These are phyloP conservation scores for Penicillium sp. DNA, from an alignment of 2,329 filamentous ascomycete genomes.

Conservation along the genomic window DNA sequence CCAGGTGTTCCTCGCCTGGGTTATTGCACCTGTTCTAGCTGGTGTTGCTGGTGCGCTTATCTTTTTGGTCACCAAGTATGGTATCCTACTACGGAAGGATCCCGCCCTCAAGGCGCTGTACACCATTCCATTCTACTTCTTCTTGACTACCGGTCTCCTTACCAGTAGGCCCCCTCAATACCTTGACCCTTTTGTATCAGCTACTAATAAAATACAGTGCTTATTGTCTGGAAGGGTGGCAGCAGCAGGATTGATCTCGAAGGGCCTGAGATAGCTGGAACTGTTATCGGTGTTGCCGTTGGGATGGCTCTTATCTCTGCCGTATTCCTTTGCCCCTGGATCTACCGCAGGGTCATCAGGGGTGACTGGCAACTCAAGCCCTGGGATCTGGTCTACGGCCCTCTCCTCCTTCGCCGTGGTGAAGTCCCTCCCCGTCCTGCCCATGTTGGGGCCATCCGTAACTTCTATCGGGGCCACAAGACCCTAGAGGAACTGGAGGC, in stretches of 20 bases:
- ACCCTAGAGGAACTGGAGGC: neutral
- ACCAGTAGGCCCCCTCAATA: neutral
- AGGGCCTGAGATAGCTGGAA: neutral
- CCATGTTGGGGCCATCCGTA: neutral
- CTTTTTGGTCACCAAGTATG: neutral
- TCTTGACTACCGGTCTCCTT: neutral
- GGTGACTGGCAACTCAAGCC: neutral
- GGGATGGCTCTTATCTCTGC: neutral
- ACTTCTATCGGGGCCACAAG: neutral
- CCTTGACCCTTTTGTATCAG: neutral
- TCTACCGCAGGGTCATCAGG: neutral
- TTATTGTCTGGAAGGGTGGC: neutral
- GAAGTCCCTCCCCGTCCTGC: neutral
- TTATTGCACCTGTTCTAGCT: neutral
- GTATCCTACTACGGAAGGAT: neutral
- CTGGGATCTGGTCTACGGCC: neutral
- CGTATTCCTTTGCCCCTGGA: neutral
- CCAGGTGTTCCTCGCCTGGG: neutral
- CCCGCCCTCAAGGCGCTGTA: neutral
- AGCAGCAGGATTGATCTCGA: neutral
- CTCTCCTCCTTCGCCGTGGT: neutral
- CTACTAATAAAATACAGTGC: neutral
- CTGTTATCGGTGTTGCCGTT: neutral
- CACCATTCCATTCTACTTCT: neutral
- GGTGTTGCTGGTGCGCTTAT: neutral